Conservation (phyloP, 352 stramenopile genomes). For the Peronospora farinosa region DNA sequence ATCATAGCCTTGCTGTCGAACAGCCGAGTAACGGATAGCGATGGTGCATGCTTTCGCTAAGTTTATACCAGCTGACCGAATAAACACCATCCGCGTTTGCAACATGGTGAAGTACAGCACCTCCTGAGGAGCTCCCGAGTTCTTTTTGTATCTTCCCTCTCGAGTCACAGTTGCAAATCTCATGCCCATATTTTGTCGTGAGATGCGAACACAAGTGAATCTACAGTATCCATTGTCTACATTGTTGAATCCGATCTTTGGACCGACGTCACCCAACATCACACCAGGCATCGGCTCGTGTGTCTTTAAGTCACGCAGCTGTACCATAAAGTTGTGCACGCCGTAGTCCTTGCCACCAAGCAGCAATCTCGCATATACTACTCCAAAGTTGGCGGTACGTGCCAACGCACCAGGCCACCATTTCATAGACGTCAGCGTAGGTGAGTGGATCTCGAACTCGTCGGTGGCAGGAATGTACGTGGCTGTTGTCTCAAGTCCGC, state of each 20-base stretch:
- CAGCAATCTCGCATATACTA: slow-evolving; percentile 86
- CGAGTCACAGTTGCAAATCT: slow-evolving; percentile 46
- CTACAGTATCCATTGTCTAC: slow-evolving; percentile 65
- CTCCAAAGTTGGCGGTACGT: slow-evolving; percentile 89
- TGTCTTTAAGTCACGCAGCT: slow-evolving; percentile 86
- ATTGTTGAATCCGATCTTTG: slow-evolving; percentile 70
- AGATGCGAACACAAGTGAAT: slow-evolving; percentile 25
- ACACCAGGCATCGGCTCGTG: slow-evolving; percentile 47
- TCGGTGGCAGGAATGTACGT: slow-evolving; percentile 87
- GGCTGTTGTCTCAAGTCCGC: slow-evolving; percentile 91
- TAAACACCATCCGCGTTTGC: slow-evolving; percentile 62
- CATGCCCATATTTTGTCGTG: slow-evolving; percentile 71
- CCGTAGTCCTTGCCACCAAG: slow-evolving; percentile 77
- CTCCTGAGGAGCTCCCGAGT: slow-evolving; percentile 36
- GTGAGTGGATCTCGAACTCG: slow-evolving; percentile 93
- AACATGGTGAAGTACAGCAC: slow-evolving; percentile 82
- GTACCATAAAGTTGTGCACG: slow-evolving; percentile 96
- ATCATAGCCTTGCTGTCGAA: slow-evolving; percentile 85
- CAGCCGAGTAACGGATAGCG: slow-evolving; percentile 90
- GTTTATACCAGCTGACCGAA: slow-evolving; percentile 36
- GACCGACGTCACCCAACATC: slow-evolving; percentile 56
- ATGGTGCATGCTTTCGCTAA: slow-evolving; percentile 90
- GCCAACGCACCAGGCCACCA: slow-evolving; percentile 95
- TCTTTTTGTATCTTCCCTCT: slow-evolving; percentile 63
- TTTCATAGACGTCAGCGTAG: slow-evolving; percentile 92